These are phyloP conservation scores for Penicillium robsamsonii DNA, from an alignment of 495 filamentous ascomycete genomes.

Conservation along the genomic window DNA sequence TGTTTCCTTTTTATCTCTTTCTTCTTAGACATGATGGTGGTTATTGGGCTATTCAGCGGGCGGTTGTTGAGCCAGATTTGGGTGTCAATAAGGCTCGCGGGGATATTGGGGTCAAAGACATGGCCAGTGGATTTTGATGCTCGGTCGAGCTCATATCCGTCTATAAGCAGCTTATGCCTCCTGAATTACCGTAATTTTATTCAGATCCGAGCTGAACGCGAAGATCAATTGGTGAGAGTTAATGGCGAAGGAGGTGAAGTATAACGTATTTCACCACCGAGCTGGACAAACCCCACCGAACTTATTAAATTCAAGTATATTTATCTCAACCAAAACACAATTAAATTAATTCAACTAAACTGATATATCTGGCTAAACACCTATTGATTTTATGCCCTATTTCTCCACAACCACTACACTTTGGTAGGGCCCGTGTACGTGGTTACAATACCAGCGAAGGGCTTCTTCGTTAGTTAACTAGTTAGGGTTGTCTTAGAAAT, in stretches of 20 bases:
- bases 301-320: no score
- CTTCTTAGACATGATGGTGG: background rate
- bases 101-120: background rate
- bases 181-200: background rate
- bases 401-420: no score
- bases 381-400: no score
- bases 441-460: no score
- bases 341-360: no score
- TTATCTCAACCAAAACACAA: no score
- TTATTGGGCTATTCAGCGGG: conserved; percentile 6
- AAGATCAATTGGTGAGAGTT: background rate
- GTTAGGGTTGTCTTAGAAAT: background rate
- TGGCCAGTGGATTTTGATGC: background rate
- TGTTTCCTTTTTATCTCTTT: conserved; percentile 7
- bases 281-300: no score
- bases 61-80: conserved; percentile 19
- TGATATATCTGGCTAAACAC: no score
- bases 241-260: background rate
- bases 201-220: background rate
- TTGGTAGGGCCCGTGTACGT: no score
- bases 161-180: background rate
- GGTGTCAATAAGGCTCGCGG: conserved; percentile 22
- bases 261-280: no score
- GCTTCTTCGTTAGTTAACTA: no score
- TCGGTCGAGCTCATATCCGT: background rate